Percentiles rank a stretch among this genome's conserved stretches.
phyloP scores from a whole-genome alignment of 495 filamentous ascomycete genomes.

The Neurospora tetrasperma region DNA sequence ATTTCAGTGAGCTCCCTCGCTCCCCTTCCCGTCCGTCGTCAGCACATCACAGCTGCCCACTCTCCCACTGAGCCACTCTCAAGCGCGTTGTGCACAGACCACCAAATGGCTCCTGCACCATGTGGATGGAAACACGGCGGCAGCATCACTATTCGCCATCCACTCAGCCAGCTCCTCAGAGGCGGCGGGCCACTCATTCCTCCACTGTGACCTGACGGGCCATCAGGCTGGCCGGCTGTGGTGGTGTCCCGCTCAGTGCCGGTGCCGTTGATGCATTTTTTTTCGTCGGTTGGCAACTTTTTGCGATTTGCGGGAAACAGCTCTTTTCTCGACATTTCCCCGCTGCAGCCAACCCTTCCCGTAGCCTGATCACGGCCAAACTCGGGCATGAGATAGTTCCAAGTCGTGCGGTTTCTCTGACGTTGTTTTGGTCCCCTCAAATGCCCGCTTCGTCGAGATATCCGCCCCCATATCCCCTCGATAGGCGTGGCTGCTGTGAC shows the following conservation, averaged over 20 bases:
- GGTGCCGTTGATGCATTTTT: constrained; percentile 17
- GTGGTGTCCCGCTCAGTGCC: background rate
- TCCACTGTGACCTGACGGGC: background rate
- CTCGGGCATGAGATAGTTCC: constrained; percentile 41
- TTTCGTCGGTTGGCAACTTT: constrained; percentile 32
- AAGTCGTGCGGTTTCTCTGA: constrained; percentile 50
- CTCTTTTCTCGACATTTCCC: constrained; percentile 25
- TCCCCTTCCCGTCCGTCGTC: background rate
- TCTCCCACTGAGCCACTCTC: background rate
- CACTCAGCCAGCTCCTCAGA: too few species aligned
- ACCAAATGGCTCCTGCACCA: background rate
- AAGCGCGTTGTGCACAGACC: background rate
- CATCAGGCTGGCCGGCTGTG: background rate
- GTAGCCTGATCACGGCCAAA: constrained; percentile 52
- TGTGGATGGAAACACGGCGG: background rate
- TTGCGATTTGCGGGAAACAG: constrained; percentile 35
- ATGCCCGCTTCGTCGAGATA: constrained; percentile 58
- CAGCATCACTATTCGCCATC: constrained; percentile 17
- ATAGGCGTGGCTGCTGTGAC: background rate
- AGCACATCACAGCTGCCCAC: background rate
- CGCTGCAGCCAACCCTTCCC: constrained; percentile 29
- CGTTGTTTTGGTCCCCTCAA: constrained; percentile 47
- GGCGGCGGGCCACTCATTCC: background rate
- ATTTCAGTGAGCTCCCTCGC: background rate
- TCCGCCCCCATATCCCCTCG: constrained; percentile 36